Evolutionary conservation across 345 rosid species (phyloP), one percentile per base, ranked within the genome.

Genomic region (Kandelia obovata): DNA sequence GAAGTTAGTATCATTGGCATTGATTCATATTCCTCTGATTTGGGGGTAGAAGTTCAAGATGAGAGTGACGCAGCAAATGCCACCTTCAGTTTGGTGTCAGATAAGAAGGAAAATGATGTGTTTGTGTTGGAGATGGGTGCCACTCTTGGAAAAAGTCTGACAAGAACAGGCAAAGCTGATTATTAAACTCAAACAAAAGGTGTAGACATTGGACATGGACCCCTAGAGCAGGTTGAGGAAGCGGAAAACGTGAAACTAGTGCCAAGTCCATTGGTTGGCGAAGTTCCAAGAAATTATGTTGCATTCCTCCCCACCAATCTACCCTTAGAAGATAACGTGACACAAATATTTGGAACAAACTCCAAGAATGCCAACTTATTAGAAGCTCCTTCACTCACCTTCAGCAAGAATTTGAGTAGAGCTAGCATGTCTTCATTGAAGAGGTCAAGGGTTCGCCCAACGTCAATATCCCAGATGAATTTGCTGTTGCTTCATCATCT

Each of bases 391-490:
- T 39, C 4, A 4, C 47, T 39, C 47, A 39, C 16, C 11, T 39
- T 39, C 47, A 39, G 13, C 13, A 39, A 10, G 3, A 39, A 39
- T 39, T 10, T 16, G 2, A 39, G 16, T 2, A 39, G 11, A 11
- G 47, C 16, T 16, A 39, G 15, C 47, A 31, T 70, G 67, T 72
- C 78, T 37, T 34, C 23, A 5, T 66, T 70, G 51, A 80, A 61
- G 70, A 81, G 86, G 72, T 32, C 61, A 77, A 49, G 57, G 23
- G 66, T n/a, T 66, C 76, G 64, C 56, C 69, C 81, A 5, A 75
- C 65, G 10, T 78, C 89, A 5, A 65, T 93, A 74, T 71, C 91
- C 23, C 80, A 84, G 78, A 91, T 91, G 94, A 83, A 83, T 71
- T 78, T 75, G 9, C 26, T 87, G 57, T 73, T 84, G 69, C 78